Conservation (phyloP, 1,284 basidiomycete species). For the Fomitiporia mediterranea region DNA sequence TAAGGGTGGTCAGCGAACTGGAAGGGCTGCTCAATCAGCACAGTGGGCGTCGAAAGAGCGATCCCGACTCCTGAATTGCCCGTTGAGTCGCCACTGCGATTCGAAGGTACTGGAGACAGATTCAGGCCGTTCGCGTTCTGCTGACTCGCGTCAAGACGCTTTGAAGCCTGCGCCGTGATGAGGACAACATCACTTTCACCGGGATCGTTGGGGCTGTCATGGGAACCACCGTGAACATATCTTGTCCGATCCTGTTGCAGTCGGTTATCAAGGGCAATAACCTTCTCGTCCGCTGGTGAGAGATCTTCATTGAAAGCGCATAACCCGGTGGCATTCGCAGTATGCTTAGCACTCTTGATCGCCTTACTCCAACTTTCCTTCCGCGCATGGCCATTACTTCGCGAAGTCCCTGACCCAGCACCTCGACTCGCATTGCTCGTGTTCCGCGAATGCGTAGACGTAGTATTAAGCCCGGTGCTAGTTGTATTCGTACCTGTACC, state of each 20-base stretch:
- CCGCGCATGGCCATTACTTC: conserved; percentile 40
- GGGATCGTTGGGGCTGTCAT: conserved; percentile 21
- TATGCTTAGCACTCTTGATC: conserved; percentile 35
- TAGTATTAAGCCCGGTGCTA: conserved; percentile 20
- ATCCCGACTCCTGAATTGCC: conserved; percentile 39
- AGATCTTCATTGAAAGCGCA: conserved; percentile 27
- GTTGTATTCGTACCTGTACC: conserved; percentile 14
- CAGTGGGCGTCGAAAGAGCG: conserved; percentile 59
- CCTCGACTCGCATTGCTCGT: conserved; percentile 37
- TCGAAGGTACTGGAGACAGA: conserved; percentile 26
- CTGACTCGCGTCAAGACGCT: conserved; percentile 3
- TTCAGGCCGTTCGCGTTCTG: neutral
- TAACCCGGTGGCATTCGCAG: conserved; percentile 32
- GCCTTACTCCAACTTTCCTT: conserved; percentile 59
- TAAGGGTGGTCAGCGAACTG: conserved; percentile 53
- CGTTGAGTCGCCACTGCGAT: conserved; percentile 28
- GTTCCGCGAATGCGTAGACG: conserved; percentile 19
- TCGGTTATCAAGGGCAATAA: conserved; percentile 35
- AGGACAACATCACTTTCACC: conserved; percentile 15
- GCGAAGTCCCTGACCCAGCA: conserved; percentile 31
- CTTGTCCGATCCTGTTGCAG: conserved; percentile 41
- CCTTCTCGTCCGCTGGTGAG: conserved; percentile 30
- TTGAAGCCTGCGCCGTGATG: conserved; percentile 8
- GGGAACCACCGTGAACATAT: conserved; percentile 35
- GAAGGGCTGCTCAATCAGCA: conserved; percentile 30